These are phyloP conservation scores for Rhodotorula paludigena DNA, from an alignment of 768 basidiomycete genomes.

Conservation along the genomic window DNA sequence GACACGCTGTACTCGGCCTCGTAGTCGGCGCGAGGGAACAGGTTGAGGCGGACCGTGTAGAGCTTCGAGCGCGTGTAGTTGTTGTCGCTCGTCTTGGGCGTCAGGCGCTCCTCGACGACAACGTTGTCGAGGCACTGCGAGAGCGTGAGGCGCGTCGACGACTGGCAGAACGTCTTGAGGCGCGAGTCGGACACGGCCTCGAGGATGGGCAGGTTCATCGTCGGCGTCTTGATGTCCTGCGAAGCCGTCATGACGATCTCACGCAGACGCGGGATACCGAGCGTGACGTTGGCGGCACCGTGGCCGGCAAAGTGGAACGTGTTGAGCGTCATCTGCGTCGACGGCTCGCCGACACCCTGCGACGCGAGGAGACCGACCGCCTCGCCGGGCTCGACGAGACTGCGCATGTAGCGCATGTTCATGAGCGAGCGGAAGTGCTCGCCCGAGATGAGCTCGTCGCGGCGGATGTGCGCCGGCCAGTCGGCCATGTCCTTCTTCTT, in stretches of 20 bases:
- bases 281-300: slow-evolving; percentile 96
- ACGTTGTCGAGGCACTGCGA: slow-evolving; percentile 83
- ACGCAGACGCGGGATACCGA: slow-evolving; percentile 95
- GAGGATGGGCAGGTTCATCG: slow-evolving; percentile 73
- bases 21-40: slow-evolving; percentile 85
- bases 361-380: slow-evolving; percentile 96
- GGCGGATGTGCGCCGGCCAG: slow-evolving; percentile 51
- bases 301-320: slow-evolving; percentile 99
- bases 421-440: slow-evolving; percentile 69
- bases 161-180: slow-evolving; percentile 68
- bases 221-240: slow-evolving; percentile 89
- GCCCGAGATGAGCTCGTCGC: slow-evolving; percentile 49
- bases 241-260: slow-evolving; percentile 99
- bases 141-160: slow-evolving; percentile 74
- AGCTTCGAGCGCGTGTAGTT: slow-evolving; percentile 67
- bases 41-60: slow-evolving; percentile 72
- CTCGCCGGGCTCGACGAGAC: slow-evolving; percentile 92
- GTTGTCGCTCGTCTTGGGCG: slow-evolving; percentile 51
- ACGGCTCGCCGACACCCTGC: slow-evolving; percentile 97
- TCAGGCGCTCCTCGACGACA: slow-evolving; percentile 70
- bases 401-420: slow-evolving; percentile 87
- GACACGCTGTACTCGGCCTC: slow-evolving; percentile 71
- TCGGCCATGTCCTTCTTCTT: slow-evolving; percentile 51
- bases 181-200: slow-evolving; percentile 57
- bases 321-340: slow-evolving; percentile 99